Evolutionary conservation across 257 asterid species (phyloP).

Genomic region (Henckelia pumila): DNA sequence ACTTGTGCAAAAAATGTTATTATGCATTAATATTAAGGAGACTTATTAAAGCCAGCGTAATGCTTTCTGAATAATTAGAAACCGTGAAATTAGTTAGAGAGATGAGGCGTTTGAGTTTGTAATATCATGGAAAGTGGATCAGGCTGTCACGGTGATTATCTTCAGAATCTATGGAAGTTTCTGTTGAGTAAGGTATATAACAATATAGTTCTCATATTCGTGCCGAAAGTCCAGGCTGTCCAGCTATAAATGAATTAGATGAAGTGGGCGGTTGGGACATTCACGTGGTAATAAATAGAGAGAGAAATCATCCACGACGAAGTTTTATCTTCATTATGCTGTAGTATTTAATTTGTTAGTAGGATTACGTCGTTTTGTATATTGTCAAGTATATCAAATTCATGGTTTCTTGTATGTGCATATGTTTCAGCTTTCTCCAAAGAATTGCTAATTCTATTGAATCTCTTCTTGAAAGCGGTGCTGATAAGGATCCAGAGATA

Average conservation of each 20-base stretch:
- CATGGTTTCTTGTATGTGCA: constrained; percentile 10
- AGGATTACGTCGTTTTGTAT: not conserved
- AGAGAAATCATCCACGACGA: not conserved
- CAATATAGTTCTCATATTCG: not conserved
- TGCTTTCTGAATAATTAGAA: no score
- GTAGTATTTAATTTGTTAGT: not conserved
- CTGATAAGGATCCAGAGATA: constrained; percentile 87
- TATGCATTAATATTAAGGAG: no score
- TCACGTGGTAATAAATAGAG: not conserved
- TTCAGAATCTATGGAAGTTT: not conserved
- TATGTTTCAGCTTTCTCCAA: constrained; percentile 64
- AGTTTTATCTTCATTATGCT: not conserved
- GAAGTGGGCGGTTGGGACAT: not conserved
- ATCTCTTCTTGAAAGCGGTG: constrained; percentile 74
- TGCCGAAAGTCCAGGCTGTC: not conserved
- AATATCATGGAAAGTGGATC: not conserved
- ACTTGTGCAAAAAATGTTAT: no score
- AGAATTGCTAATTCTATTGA: constrained; percentile 54
- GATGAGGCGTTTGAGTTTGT: not conserved
- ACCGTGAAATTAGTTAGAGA: no score
- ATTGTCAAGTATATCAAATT: not conserved
- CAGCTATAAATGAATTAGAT: not conserved
- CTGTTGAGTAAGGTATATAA: not conserved
- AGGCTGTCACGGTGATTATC: not conserved
- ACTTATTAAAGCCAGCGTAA: no score